Conservation (phyloP, 1,284 basidiomycete species). For the Bondarzewia mesenterica region DNA sequence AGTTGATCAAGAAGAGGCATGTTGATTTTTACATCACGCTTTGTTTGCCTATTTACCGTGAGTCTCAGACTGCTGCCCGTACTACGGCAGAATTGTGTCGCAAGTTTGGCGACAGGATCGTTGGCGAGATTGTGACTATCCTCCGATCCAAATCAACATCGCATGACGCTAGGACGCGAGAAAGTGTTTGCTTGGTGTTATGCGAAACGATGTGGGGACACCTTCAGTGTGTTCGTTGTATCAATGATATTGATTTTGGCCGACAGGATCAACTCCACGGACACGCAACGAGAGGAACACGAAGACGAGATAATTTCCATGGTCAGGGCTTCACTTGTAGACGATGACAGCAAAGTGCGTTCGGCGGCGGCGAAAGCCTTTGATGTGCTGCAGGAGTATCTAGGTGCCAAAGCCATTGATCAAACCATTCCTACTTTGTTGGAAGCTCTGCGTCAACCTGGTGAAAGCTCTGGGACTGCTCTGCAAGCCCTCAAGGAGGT, state of each 20-base stretch:
- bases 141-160: slow-evolving; percentile 68
- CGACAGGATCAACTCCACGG: slow-evolving; percentile 76
- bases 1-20: slow-evolving; percentile 87
- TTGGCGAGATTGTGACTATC: slow-evolving; percentile 80
- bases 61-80: slow-evolving; percentile 67
- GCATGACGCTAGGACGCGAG: slow-evolving; percentile 66
- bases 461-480: slow-evolving; percentile 90
- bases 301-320: slow-evolving; percentile 87
- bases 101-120: slow-evolving; percentile 92
- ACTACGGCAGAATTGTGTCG: slow-evolving; percentile 87
- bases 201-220: slow-evolving; percentile 77
- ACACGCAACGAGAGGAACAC: slow-evolving; percentile 82
- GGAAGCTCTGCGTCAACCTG: slow-evolving; percentile 87
- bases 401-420: slow-evolving; percentile 90
- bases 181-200: slow-evolving; percentile 85
- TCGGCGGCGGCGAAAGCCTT: slow-evolving; percentile 91
- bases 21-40: not conserved
- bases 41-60: not conserved
- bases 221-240: not conserved
- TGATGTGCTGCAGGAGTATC: slow-evolving; percentile 85
- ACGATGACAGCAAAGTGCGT: slow-evolving; percentile 83
- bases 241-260: not conserved
- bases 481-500: slow-evolving; percentile 90
- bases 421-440: slow-evolving; percentile 94
- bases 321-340: slow-evolving; percentile 82